Evolutionary conservation across 2,329 filamentous ascomycete genomes (phyloP).

Genomic region (Ustulina deusta): DNA sequence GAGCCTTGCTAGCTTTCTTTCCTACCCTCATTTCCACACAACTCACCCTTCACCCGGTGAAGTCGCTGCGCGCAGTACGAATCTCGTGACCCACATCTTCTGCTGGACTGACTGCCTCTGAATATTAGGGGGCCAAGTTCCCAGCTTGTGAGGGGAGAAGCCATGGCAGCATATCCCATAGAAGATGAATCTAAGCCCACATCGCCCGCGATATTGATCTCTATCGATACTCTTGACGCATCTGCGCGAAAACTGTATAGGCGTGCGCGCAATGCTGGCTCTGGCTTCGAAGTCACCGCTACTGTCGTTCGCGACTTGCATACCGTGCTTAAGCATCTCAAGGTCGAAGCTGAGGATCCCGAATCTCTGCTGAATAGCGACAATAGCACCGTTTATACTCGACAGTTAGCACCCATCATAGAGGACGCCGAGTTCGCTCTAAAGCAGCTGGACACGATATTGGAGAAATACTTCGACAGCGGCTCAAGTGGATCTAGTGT

Average conservation of each 20-base stretch:
- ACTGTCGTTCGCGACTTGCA: conserved; percentile 65
- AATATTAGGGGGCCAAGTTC: conserved; percentile 35
- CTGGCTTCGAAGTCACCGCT: conserved; percentile 63
- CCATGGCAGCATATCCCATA: conserved; percentile 22
- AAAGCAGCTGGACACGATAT: conserved; percentile 64
- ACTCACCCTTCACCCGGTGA: not conserved
- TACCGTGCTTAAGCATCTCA: conserved; percentile 67
- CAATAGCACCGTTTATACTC: conserved; percentile 57
- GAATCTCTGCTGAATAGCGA: conserved; percentile 66
- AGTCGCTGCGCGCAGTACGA: not conserved
- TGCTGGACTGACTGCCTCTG: not conserved
- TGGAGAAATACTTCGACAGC: conserved; percentile 59
- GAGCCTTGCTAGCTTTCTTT: not conserved
- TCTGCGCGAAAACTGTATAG: conserved; percentile 68
- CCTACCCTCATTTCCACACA: not conserved
- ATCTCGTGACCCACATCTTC: not conserved
- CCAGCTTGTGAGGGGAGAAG: conserved; percentile 12
- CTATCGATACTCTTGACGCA: conserved; percentile 67
- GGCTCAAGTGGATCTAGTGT: conserved; percentile 39
- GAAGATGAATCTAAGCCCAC: conserved; percentile 23
- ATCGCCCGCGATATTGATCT: conserved; percentile 46
- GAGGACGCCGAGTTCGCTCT: conserved; percentile 68
- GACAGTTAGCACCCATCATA: conserved; percentile 64
- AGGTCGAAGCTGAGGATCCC: conserved; percentile 67
- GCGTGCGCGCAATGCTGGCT: conserved; percentile 62